Percentiles rank a stretch among this genome's conserved stretches.
phyloP scores from a whole-genome alignment of 2,329 filamentous ascomycete genomes.

The Basipetospora sp. region DNA sequence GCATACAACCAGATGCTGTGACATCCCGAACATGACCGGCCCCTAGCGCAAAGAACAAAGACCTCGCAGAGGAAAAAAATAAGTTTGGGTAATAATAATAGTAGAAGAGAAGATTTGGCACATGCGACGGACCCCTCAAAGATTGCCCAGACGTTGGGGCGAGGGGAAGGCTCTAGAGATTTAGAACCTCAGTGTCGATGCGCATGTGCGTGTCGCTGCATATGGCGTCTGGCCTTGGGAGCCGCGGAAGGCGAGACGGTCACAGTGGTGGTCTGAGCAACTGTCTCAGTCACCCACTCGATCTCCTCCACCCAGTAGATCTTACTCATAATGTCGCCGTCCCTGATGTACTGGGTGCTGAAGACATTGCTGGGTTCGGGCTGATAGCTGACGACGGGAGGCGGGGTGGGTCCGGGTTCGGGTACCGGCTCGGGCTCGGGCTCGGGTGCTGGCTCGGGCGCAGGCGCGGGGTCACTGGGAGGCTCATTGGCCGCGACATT shows the following conservation, averaged over 20 bases:
- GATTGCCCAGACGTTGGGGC: too few relatives aligned
- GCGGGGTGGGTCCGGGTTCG: too few relatives aligned
- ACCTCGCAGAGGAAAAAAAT: too few relatives aligned
- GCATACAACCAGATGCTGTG: too few relatives aligned
- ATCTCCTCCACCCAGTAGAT: conserved; percentile 42
- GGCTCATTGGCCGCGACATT: conserved; percentile 1
- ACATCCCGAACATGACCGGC: too few relatives aligned
- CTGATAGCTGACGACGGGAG: conserved; percentile 12
- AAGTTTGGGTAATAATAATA: too few relatives aligned
- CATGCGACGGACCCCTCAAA: too few relatives aligned
- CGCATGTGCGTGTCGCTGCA: conserved; percentile 12
- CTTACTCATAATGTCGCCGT: conserved; percentile 35
- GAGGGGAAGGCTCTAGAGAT: too few relatives aligned
- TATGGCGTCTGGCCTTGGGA: conserved; percentile 14
- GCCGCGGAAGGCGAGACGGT: conserved; percentile 18
- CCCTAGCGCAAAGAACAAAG: too few relatives aligned
- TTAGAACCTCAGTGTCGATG: too few relatives aligned
- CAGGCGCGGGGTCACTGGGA: background rate
- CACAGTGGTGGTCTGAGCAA: conserved; percentile 27
- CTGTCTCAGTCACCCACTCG: conserved; percentile 35
- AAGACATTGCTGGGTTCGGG: conserved; percentile 18
- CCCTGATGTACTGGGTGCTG: conserved; percentile 40
- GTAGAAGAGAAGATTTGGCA: too few relatives aligned
- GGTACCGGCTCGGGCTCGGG: conserved; percentile 1
- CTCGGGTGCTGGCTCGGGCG: conserved; percentile 7